Conservation (phyloP, 306 rosid species). For the Pterocarpus santalinus region DNA sequence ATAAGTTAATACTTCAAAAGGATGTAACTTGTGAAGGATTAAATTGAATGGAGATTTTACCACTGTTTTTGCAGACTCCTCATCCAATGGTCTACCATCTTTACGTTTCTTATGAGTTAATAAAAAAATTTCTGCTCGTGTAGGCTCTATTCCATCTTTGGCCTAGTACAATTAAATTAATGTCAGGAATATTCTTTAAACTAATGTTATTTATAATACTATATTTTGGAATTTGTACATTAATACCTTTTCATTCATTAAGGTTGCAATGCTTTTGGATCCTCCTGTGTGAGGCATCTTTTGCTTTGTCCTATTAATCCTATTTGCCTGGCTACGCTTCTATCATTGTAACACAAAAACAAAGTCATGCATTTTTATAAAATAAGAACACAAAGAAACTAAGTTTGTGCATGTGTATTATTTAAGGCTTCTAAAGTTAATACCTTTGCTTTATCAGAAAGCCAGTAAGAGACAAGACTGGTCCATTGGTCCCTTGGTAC, state of each 20-base stretch:
- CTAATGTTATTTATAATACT: too few species aligned
- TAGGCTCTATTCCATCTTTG: conserved; percentile 25
- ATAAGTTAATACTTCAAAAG: too few species aligned
- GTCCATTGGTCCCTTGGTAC: conserved; percentile 13
- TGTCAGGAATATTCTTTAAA: not conserved
- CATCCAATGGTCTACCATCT: conserved; percentile 28
- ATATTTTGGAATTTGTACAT: too few species aligned
- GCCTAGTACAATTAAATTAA: not conserved
- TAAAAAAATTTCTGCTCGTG: not conserved
- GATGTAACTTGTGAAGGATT: not conserved
- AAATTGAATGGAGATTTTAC: not conserved
- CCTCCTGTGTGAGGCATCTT: conserved; percentile 19
- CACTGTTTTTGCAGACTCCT: not conserved
- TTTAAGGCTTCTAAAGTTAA: not conserved
- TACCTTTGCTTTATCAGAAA: conserved; percentile 17
- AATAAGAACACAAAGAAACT: too few species aligned
- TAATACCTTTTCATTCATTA: not conserved
- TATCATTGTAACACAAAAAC: not conserved
- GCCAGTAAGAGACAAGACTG: not conserved
- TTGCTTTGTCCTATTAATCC: not conserved
- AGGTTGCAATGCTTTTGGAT: conserved; percentile 10
- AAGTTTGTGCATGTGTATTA: too few species aligned
- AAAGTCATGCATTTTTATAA: too few species aligned
- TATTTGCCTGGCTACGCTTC: conserved; percentile 17
- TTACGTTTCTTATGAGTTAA: not conserved